These are phyloP conservation scores for Wallacemonas collosoma DNA, from an alignment of 208 protist genomes.

Conservation along the genomic window DNA sequence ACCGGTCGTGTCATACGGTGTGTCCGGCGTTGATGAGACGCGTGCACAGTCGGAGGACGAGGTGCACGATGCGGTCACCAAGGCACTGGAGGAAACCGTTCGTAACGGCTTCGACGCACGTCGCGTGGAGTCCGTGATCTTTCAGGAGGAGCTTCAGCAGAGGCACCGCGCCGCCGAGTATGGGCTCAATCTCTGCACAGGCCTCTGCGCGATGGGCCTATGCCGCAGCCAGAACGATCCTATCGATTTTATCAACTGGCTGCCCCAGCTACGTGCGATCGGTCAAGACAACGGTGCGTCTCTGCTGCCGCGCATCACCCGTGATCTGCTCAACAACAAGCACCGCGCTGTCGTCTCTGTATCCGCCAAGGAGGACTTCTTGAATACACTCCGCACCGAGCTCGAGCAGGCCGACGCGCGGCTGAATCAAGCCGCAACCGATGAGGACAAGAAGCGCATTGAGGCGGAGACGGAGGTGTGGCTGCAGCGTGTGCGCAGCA, in stretches of 20 bases:
- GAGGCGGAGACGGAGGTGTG: slow-evolving; percentile 65
- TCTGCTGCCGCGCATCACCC: slow-evolving; percentile 70
- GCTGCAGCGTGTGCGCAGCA: slow-evolving; percentile 61
- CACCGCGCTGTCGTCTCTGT: slow-evolving; percentile 72
- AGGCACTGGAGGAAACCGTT: slow-evolving; percentile 55
- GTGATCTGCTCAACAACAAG: slow-evolving; percentile 71
- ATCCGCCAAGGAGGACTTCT: slow-evolving; percentile 64
- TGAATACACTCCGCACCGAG: slow-evolving; percentile 64
- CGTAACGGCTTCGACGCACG: slow-evolving; percentile 84
- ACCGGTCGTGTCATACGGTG: slow-evolving; percentile 87
- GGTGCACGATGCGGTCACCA: slow-evolving; percentile 59
- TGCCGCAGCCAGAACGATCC: slow-evolving; percentile 75
- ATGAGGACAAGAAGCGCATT: slow-evolving; percentile 52
- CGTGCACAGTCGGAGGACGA: slow-evolving; percentile 58
- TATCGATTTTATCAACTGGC: slow-evolving; percentile 86
- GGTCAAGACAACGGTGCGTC: slow-evolving; percentile 50
- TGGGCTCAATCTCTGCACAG: slow-evolving; percentile 81
- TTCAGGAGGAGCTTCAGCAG: slow-evolving; percentile 90
- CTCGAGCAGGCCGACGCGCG: slow-evolving; percentile 54
- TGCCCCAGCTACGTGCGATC: slow-evolving; percentile 73
- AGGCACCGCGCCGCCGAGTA: slow-evolving; percentile 88
- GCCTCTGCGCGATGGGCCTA: slow-evolving; percentile 70
- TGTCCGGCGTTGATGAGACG: slow-evolving; percentile 82
- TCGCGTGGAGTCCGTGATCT: slow-evolving; percentile 83
- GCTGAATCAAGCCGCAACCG: slow-evolving; percentile 60